These are phyloP conservation scores for Verticillium tricorpus DNA, from an alignment of 2,329 filamentous ascomycete species.

Conservation along the genomic window DNA sequence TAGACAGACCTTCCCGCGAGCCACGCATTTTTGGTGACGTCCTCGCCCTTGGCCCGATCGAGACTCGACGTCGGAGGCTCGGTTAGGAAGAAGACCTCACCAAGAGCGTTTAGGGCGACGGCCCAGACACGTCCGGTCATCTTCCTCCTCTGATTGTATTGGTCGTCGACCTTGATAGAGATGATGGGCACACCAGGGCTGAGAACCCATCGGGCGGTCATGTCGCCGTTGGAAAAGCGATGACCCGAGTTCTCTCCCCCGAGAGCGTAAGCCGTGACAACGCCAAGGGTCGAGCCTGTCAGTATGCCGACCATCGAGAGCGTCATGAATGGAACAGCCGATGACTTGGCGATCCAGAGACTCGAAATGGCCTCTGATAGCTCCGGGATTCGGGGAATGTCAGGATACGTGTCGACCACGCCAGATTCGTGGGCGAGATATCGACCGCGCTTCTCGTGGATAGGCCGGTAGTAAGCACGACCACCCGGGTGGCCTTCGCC, in stretches of 20 bases:
- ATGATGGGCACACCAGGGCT: slow-evolving; percentile 92
- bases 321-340: slow-evolving; percentile 65
- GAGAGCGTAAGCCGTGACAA: slow-evolving; percentile 78
- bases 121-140: slow-evolving; percentile 74
- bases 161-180: slow-evolving; percentile 76
- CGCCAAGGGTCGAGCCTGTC: slow-evolving; percentile 75
- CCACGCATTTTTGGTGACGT: slow-evolving; percentile 69
- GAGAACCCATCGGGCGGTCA: slow-evolving; percentile 84
- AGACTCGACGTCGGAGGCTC: slow-evolving; percentile 13
- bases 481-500: slow-evolving; percentile 86
- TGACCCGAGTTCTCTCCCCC: slow-evolving; percentile 55
- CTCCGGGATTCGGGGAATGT: slow-evolving; percentile 72
- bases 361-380: slow-evolving; percentile 68
- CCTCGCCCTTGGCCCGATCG: slow-evolving; percentile 44
- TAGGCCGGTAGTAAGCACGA: slow-evolving; percentile 70
- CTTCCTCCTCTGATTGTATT: slow-evolving; percentile 68
- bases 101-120: slow-evolving; percentile 88
- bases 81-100: slow-evolving; percentile 80
- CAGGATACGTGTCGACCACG: slow-evolving; percentile 58
- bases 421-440: slow-evolving; percentile 63
- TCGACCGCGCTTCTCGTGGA: slow-evolving; percentile 69
- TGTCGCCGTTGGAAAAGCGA: slow-evolving; percentile 66
- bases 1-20: slow-evolving; percentile 69
- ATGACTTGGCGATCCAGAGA: slow-evolving; percentile 87
- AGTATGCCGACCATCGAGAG: slow-evolving; percentile 78